These are phyloP conservation scores for Leucogyrophana mollusca DNA, from an alignment of 768 basidiomycete species.

Conservation along the genomic window DNA sequence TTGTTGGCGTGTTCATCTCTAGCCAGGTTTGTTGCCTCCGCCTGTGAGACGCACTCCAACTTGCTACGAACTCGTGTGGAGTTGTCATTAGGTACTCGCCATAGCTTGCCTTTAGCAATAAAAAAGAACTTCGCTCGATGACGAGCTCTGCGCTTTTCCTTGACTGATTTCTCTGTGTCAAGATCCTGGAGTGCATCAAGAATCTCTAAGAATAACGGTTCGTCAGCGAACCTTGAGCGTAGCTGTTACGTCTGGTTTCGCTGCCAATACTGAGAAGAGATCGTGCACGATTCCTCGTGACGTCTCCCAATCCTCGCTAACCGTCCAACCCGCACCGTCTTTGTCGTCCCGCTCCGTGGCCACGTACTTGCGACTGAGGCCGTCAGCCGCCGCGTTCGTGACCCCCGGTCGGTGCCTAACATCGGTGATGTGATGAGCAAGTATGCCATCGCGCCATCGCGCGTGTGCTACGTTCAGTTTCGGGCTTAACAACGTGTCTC, in stretches of 20 bases:
- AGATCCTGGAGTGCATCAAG: constrained; percentile 13
- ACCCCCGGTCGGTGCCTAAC: constrained; percentile 17
- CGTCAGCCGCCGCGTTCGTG: constrained; percentile 28
- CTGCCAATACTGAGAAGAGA: constrained; percentile 4
- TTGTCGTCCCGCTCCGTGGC: constrained; percentile 8
- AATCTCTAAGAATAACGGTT: constrained; percentile 16
- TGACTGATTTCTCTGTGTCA: constrained; percentile 8
- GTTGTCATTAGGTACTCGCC: constrained; percentile 12
- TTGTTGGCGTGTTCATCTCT: constrained; percentile 6
- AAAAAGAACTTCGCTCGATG: constrained; percentile 17
- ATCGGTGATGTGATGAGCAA: constrained; percentile 14
- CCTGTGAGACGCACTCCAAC: constrained; percentile 26
- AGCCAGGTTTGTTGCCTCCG: constrained; percentile 23
- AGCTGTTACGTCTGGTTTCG: not conserved
- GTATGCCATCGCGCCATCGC: constrained; percentile 27
- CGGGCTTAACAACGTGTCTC: constrained; percentile 19
- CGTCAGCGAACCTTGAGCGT: constrained; percentile 6
- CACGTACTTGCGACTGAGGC: constrained; percentile 24
- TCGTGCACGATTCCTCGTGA: constrained; percentile 19
- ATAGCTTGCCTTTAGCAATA: constrained; percentile 22
- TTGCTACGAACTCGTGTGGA: constrained; percentile 6
- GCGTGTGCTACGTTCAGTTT: constrained; percentile 21
- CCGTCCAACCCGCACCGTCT: constrained; percentile 32
- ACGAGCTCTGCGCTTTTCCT: constrained; percentile 9
- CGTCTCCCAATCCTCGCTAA: constrained; percentile 25